These are phyloP conservation scores for Raffaelea deltoideospora DNA, from an alignment of 2,329 filamentous ascomycete genomes.

Conservation along the genomic window DNA sequence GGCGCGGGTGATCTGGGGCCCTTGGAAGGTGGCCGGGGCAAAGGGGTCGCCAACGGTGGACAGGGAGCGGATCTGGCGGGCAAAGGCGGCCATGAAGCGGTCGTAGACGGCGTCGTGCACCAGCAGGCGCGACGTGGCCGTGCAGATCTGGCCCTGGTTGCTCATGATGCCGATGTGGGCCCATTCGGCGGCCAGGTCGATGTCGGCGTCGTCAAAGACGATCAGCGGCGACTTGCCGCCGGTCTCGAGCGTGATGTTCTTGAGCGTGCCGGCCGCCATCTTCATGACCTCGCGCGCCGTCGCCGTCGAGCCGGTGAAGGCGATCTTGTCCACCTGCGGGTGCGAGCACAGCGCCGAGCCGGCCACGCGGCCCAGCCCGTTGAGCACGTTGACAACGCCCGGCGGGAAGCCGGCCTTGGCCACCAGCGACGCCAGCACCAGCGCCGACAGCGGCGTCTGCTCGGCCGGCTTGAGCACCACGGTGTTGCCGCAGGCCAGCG, in stretches of 20 bases:
- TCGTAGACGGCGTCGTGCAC: slow-evolving; percentile 44
- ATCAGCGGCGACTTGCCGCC: slow-evolving; percentile 45
- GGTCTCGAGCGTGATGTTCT: slow-evolving; percentile 43
- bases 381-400: slow-evolving; percentile 58
- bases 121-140: slow-evolving; percentile 58
- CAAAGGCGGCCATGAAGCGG: slow-evolving; percentile 41
- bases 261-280: slow-evolving; percentile 42
- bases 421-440: slow-evolving; percentile 47
- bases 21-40: slow-evolving; percentile 32
- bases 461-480: slow-evolving; percentile 49
- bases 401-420: slow-evolving; percentile 60
- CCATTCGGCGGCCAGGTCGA: slow-evolving; percentile 45
- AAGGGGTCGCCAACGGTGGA: slow-evolving; percentile 47
- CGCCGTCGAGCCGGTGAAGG: slow-evolving; percentile 56
- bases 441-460: slow-evolving; percentile 44
- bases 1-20: slow-evolving; percentile 46
- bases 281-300: slow-evolving; percentile 57
- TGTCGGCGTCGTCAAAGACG: slow-evolving; percentile 44
- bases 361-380: slow-evolving; percentile 49
- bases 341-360: slow-evolving; percentile 53
- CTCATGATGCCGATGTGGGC: slow-evolving; percentile 38
- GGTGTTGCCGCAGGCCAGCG: slow-evolving; percentile 44
- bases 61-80: slow-evolving; percentile 18
- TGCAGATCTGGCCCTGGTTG: slow-evolving; percentile 62
- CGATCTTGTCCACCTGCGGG: slow-evolving; percentile 52